Base-by-base conservation (phyloP, 768 basidiomycete species). In the Leucocoprinus leucothites region DNA sequence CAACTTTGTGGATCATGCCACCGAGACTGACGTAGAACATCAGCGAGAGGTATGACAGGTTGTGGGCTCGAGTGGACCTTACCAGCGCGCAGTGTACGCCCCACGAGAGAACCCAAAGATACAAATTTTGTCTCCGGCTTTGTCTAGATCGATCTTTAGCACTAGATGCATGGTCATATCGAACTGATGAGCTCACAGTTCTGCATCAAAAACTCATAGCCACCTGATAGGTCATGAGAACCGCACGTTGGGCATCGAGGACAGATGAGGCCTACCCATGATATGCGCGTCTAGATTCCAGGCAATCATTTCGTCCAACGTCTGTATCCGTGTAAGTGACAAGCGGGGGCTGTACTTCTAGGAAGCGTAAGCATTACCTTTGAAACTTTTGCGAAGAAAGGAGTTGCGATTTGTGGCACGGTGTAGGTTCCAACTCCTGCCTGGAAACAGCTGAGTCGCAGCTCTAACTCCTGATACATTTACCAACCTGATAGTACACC, bases 31-130 rank as follows among this genome's bases (percentile, higher is more conserved):
- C 16, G 16, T 9, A 4, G 16, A 8, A 38, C 16, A 4, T 38
- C 3, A n/a, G 38, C 16, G 38, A 9, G 14, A 38, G 3, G 16
- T 38, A n/a, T n/a, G 14, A n/a, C 16, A 38, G 16, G 16, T 4
- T 38, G 16, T 38, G 16, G 14, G 38, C 16, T 3, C 31, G 13
- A 13, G 5, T 5, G 14, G 16, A n/a, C 38, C 38, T 11, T 9
- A 73, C 67, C 74, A 69, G 38, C 74, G 69, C 1, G 82, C 81
- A 1, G 80, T 80, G 63, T 81, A 83, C 14, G 81, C 78, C 11
- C 84, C 83, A 28, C 85, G 70, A n/a, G 82, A 83, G 65, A 87
- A 87, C 1, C 85, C 84, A 59, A 85, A 84, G 50, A 86, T 77
- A 63, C 75, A 85, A 48, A 86, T 81, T 48, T 73, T 74, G 66